Conservation (phyloP, 2,329 filamentous ascomycete genomes). For the Escovopsis weberi region DNA sequence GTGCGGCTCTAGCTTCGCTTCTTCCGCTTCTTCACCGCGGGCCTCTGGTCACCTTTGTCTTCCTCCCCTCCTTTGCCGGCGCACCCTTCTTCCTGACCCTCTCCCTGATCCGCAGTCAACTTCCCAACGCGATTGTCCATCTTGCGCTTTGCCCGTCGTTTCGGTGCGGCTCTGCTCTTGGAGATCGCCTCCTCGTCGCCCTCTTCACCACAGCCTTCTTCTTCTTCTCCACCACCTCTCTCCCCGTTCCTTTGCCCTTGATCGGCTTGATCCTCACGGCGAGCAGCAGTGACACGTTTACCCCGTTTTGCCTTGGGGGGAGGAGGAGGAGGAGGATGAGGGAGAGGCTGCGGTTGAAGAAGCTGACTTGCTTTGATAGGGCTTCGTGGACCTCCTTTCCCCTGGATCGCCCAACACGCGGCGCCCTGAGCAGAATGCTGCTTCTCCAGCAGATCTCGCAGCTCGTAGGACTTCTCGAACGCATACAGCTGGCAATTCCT, state of each 20-base stretch:
- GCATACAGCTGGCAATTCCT: constrained; percentile 13
- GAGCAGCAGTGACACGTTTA: too few species aligned
- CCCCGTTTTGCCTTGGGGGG: too few species aligned
- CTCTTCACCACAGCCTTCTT: neutral
- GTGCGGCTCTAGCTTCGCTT: neutral
- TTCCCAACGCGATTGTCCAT: too few species aligned
- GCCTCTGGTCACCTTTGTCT: neutral
- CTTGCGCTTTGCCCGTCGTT: neutral
- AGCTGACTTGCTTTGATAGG: too few species aligned
- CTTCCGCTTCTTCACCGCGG: neutral
- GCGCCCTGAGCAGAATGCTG: constrained; percentile 6
- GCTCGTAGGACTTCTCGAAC: constrained; percentile 5
- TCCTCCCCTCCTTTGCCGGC: neutral
- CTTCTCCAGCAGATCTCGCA: constrained; percentile 9
- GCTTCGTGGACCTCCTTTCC: too few species aligned
- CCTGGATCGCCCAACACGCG: neutral
- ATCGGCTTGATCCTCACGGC: neutral
- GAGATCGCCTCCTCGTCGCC: neutral
- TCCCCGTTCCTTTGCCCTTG: neutral
- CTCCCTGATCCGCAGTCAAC: neutral
- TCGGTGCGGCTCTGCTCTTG: neutral
- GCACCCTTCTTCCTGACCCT: neutral
- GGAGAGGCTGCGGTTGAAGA: too few species aligned
- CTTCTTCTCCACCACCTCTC: neutral
- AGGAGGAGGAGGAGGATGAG: too few species aligned